phyloP scores from a whole-genome alignment of 345 rosid species.

The Salix udensis region DNA sequence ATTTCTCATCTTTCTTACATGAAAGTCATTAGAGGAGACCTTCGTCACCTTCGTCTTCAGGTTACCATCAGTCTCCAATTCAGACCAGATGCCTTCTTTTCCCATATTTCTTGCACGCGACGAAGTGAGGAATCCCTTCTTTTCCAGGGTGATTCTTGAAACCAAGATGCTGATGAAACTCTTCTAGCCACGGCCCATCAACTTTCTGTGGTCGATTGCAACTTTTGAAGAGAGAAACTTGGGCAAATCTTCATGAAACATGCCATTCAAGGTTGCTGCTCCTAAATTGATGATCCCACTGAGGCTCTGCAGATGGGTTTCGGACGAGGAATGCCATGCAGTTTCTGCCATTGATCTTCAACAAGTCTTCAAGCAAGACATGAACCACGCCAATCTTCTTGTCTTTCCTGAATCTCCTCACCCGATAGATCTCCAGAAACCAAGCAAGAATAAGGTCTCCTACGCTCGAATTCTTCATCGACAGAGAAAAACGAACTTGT shows the following conservation, averaged over 20 bases:
- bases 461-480: neutral
- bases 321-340: neutral
- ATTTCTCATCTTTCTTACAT: neutral
- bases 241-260: neutral
- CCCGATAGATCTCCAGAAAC: neutral
- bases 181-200: neutral
- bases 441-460: neutral
- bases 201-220: neutral
- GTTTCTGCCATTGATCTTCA: neutral
- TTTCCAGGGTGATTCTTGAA: neutral
- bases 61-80: no score
- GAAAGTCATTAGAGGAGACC: no score
- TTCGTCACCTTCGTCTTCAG: no score
- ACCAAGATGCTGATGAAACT: neutral
- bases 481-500: neutral
- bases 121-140: neutral
- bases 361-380: neutral
- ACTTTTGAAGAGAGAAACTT: neutral
- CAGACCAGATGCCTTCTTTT: no score
- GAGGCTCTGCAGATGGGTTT: neutral
- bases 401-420: neutral
- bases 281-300: neutral
- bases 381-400: neutral
- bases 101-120: neutral
- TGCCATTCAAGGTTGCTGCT: neutral